phyloP scores from a whole-genome alignment of 805 yeast genomes.

The Sugiyamaella americana region DNA sequence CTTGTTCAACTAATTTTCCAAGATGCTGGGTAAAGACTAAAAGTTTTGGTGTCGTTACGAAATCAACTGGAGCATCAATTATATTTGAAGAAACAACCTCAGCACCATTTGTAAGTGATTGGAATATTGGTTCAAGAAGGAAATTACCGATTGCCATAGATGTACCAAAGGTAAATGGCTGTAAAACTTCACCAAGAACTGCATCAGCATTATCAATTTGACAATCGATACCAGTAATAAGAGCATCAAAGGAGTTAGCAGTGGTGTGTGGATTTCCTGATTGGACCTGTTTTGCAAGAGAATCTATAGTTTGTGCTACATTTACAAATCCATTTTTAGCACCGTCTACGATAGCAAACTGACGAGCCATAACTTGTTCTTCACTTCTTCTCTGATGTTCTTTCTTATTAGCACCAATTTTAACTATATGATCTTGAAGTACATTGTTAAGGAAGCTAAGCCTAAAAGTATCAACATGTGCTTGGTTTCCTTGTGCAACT shows the following conservation, averaged over 20 bases:
- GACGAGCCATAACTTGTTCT: too few relatives aligned
- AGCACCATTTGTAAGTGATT: constrained; percentile 27
- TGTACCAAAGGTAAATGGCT: constrained; percentile 21
- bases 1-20: too few relatives aligned
- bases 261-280: constrained; percentile 5
- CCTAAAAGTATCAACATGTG: too few relatives aligned
- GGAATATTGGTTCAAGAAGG: constrained; percentile 25
- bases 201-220: constrained; percentile 27
- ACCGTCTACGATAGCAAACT: constrained; percentile 1
- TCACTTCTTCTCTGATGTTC: too few relatives aligned
- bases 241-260: constrained; percentile 8
- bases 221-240: constrained; percentile 28
- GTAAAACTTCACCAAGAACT: constrained; percentile 16
- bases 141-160: constrained; percentile 23
- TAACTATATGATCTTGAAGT: too few relatives aligned
- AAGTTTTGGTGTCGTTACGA: too few relatives aligned
- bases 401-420: too few relatives aligned
- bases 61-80: too few relatives aligned
- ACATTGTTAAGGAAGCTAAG: too few relatives aligned
- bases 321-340: constrained; percentile 1
- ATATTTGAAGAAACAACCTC: too few relatives aligned
- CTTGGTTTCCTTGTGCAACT: too few relatives aligned
- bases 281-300: not conserved
- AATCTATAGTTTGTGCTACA: constrained; percentile 1
- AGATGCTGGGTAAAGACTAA: too few relatives aligned